A percentile compares a stretch with the other conserved stretches of the same genome.
phyloP scores from a whole-genome alignment of 805 yeast genomes.

The Pichia rugopelliculosa region DNA sequence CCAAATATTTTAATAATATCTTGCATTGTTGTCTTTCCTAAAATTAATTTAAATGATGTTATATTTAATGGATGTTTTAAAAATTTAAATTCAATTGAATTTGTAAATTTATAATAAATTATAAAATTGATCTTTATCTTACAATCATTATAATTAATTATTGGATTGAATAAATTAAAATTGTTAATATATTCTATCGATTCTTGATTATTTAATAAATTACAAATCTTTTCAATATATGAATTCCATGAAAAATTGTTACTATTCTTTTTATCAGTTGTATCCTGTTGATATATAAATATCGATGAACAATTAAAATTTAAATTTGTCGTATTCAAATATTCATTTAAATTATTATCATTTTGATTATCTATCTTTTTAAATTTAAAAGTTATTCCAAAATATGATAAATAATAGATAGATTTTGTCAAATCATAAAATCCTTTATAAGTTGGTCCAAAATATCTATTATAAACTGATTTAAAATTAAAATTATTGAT shows the following conservation, averaged over 20 bases:
- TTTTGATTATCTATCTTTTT: slow-evolving; percentile 12
- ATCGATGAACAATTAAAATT: slow-evolving; percentile 34
- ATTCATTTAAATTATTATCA: slow-evolving; percentile 16
- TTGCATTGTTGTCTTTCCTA: slow-evolving; percentile 44
- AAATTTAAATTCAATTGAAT: not conserved
- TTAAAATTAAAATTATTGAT: slow-evolving; percentile 29
- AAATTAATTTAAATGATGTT: slow-evolving; percentile 16
- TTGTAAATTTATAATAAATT: slow-evolving; percentile 4
- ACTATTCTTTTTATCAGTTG: slow-evolving; percentile 17
- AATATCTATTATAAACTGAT: slow-evolving; percentile 44
- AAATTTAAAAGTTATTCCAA: slow-evolving; percentile 50
- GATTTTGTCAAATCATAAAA: slow-evolving; percentile 18
- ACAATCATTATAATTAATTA: not conserved
- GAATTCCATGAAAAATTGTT: not conserved
- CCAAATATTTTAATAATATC: slow-evolving; percentile 41
- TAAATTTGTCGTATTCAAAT: slow-evolving; percentile 20
- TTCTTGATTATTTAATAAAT: not conserved
- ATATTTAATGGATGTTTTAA: slow-evolving; percentile 6
- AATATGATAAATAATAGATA: slow-evolving; percentile 42
- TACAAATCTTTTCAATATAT: not conserved
- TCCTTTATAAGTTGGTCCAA: slow-evolving; percentile 62
- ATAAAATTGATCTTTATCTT: not conserved
- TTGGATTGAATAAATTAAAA: not conserved
- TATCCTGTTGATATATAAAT: slow-evolving; percentile 32
- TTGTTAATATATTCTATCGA: slow-evolving; percentile 1